Base-by-base conservation (phyloP, 1,284 basidiomycete genomes). In the Pseudozyma sp. region DNA sequence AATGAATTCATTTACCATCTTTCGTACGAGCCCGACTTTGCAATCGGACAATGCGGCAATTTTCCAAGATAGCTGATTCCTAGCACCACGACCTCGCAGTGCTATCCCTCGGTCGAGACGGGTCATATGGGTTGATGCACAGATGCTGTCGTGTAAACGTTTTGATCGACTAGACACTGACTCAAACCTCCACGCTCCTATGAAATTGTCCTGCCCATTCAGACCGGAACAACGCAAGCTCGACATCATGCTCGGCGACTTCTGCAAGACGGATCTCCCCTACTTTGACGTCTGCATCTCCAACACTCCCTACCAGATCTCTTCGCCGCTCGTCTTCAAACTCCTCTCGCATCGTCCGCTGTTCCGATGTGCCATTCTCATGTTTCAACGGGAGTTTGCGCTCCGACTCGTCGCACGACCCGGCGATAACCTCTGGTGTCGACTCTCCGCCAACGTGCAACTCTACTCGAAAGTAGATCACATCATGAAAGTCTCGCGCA, bases 231-330 rank as follows among this genome's bases (percentile, higher is more conserved):
- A 97, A 85, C 89, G 92, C 74, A 97, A 96, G 84, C 89, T 99
- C 1, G 93, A 97, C 74, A 91, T 98, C 75, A 90, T 97, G 80
- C 91, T 98, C 56, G 96, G 95, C 57, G 95, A 99, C 85, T 98
- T 98, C 83, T 92, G 97, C 85, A 99, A 99, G 86, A 94, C 93
- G 19, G 92, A 94, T 44, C 87, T 99, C 19, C 96, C 96, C 5
- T 98, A 96, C 86, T 98, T 99, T 81, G 96, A 99, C 86, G 96
- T 97, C 64, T 97, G 95, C 88, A 99, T 99, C 84, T 94, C 92
- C 80, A 99, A 99, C 85, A 99, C 96, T 1, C 96, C 96, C 0
- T 99, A 99, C 86, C 96, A 98, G 85, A 99, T 99, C 75, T 99
- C 97, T 1, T 99, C 97, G 1, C 94, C 95, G 1, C 90, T 99